A percentile compares a stretch with the other conserved stretches of the same genome.
Conservation (phyloP, 345 rosid genomes). For the Boechera stricta region DNA sequence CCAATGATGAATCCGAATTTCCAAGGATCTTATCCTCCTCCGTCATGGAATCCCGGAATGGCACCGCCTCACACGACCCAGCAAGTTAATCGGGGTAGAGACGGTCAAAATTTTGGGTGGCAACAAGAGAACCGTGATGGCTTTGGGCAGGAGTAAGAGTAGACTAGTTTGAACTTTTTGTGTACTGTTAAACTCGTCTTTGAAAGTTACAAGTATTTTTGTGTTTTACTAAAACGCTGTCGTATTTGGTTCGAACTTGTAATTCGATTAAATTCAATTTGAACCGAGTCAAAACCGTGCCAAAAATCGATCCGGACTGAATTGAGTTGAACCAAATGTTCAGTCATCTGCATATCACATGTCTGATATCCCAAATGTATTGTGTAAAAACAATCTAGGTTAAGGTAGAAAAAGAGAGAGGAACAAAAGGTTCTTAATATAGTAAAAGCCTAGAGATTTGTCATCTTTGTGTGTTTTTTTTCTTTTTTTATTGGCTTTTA, state of each 20-base stretch:
- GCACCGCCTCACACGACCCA: slow-evolving; percentile 55
- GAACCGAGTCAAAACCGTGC: neutral
- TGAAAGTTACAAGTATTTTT: slow-evolving; percentile 13
- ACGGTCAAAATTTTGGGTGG: slow-evolving; percentile 73
- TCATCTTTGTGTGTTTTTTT: slow-evolving; percentile 48
- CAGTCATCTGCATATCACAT: slow-evolving; percentile 34
- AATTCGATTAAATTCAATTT: slow-evolving; percentile 4
- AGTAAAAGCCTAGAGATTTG: slow-evolving; percentile 43
- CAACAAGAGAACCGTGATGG: slow-evolving; percentile 77
- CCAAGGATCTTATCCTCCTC: slow-evolving; percentile 64
- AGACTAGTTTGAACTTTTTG: slow-evolving; percentile 19
- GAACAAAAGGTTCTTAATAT: neutral
- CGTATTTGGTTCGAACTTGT: neutral
- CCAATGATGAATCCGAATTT: slow-evolving; percentile 58
- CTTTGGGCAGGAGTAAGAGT: slow-evolving; percentile 57
- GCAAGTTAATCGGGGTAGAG: slow-evolving; percentile 62
- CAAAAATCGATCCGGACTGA: neutral
- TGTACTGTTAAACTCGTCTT: slow-evolving; percentile 25
- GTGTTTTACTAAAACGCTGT: slow-evolving; percentile 3
- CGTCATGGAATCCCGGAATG: slow-evolving; percentile 69
- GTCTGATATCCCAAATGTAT: neutral
- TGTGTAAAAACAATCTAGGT: neutral
- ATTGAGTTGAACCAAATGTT: neutral
- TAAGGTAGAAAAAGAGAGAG: neutral
- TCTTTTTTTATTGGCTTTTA: slow-evolving; percentile 37